Conservation (phyloP, 768 basidiomycete genomes). For the Stropharia rugosoannulata region DNA sequence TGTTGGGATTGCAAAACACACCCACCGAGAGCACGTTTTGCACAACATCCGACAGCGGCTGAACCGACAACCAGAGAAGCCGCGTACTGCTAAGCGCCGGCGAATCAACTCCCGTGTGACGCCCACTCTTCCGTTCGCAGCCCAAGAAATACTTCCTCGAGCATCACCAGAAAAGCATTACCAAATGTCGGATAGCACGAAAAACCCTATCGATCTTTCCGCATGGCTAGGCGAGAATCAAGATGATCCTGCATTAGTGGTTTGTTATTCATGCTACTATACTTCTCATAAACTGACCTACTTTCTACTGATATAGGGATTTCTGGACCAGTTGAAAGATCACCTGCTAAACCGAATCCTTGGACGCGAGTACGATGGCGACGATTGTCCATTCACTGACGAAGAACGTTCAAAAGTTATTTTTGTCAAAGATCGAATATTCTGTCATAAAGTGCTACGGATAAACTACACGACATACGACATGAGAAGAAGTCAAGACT, state of each 20-base stretch:
- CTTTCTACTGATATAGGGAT: conserved; percentile 17
- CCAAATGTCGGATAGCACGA: conserved; percentile 15
- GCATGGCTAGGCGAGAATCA: conserved; percentile 13
- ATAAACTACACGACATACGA: conserved; percentile 45
- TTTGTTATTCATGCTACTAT: background rate
- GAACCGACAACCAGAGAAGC: no score
- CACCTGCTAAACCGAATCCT: conserved; percentile 27
- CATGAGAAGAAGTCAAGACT: conserved; percentile 33
- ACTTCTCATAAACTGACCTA: no score
- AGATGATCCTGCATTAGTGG: conserved; percentile 28
- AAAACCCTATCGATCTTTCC: conserved; percentile 9
- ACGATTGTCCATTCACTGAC: conserved; percentile 17
- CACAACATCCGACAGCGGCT: conserved; percentile 4
- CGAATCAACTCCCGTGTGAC: conserved; percentile 12
- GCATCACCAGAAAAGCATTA: conserved; percentile 11
- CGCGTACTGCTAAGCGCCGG: background rate
- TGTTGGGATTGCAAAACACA: conserved; percentile 15
- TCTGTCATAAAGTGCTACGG: conserved; percentile 25
- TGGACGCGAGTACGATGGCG: conserved; percentile 17
- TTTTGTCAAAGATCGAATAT: conserved; percentile 23
- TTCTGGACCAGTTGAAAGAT: conserved; percentile 25
- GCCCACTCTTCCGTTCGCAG: conserved; percentile 4
- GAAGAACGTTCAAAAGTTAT: conserved; percentile 17
- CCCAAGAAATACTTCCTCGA: background rate
- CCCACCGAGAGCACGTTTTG: conserved; percentile 10